Percentiles rank a stretch among this genome's conserved stretches.
These are phyloP conservation scores for Fusarium siculi DNA, from an alignment of 2,329 filamentous ascomycete species.

Conservation along the genomic window DNA sequence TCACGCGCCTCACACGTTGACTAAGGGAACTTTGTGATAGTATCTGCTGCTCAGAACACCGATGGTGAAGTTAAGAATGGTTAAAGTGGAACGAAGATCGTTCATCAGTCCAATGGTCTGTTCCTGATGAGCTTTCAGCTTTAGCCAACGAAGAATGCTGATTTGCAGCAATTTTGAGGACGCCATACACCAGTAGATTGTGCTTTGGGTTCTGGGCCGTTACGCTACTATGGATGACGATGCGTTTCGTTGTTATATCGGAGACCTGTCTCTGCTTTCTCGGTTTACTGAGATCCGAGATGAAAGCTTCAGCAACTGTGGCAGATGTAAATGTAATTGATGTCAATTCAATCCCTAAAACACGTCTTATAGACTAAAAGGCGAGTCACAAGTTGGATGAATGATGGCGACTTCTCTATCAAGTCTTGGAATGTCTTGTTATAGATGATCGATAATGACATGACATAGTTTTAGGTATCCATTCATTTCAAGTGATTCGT, in stretches of 20 bases:
- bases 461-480: too few relatives aligned
- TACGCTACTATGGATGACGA: not conserved
- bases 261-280: too few relatives aligned
- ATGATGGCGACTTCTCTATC: not conserved
- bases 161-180: not conserved
- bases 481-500: too few relatives aligned
- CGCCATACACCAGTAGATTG: too few relatives aligned
- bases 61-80: not conserved
- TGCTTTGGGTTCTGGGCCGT: rapidly evolving
- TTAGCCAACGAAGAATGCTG: rapidly evolving
- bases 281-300: not conserved
- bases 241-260: not conserved
- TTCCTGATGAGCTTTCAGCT: too few relatives aligned
- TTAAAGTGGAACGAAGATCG: not conserved
- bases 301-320: not conserved
- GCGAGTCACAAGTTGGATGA: too few relatives aligned
- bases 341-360: not conserved
- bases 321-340: not conserved
- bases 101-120: not conserved
- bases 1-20: too few relatives aligned
- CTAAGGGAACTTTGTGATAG: too few relatives aligned
- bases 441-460: not conserved
- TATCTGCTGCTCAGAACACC: not conserved
- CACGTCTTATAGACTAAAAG: too few relatives aligned
- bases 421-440: not conserved